A percentile compares a stretch with the other conserved stretches of the same genome.
These are phyloP conservation scores for Anthoceros angustus DNA, from an alignment of 225 moss, liverwort and hornwort species.

Conservation along the genomic window DNA sequence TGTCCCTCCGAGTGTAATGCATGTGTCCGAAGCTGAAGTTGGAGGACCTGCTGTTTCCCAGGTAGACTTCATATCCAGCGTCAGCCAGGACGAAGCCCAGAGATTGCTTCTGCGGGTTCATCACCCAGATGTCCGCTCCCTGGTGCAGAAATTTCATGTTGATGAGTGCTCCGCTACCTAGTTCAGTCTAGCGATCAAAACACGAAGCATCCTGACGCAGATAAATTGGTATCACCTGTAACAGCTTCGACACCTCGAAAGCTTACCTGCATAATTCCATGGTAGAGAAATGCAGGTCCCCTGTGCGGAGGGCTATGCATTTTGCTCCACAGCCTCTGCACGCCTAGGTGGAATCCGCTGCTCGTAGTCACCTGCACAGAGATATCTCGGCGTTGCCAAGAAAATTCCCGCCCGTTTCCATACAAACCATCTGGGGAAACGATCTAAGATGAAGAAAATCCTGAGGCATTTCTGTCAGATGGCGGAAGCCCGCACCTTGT, in stretches of 20 bases:
- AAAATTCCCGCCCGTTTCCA: too few relatives aligned
- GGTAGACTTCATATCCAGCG: not conserved
- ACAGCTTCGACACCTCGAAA: not conserved
- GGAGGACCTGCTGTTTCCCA: conserved; percentile 3
- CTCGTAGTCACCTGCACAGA: not conserved
- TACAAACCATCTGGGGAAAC: too few relatives aligned
- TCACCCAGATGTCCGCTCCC: conserved; percentile 5
- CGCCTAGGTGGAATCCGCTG: not conserved
- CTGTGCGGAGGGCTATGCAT: not conserved
- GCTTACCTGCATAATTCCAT: conserved; percentile 3
- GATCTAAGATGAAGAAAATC: too few relatives aligned
- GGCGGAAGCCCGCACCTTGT: not conserved
- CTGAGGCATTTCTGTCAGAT: too few relatives aligned
- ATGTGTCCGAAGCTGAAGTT: not conserved
- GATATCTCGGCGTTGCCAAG: too few relatives aligned
- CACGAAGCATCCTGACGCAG: too few relatives aligned
- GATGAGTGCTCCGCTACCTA: too few relatives aligned
- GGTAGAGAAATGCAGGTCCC: conserved; percentile 1
- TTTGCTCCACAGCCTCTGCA: not conserved
- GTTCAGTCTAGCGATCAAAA: not conserved
- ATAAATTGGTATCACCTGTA: too few relatives aligned
- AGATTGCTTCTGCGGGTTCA: not conserved
- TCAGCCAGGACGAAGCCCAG: not conserved
- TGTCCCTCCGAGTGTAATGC: not conserved
- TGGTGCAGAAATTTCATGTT: not conserved